Base-by-base conservation (phyloP, 2,329 filamentous ascomycete genomes). In the Pyrenophora seminiperda region DNA sequence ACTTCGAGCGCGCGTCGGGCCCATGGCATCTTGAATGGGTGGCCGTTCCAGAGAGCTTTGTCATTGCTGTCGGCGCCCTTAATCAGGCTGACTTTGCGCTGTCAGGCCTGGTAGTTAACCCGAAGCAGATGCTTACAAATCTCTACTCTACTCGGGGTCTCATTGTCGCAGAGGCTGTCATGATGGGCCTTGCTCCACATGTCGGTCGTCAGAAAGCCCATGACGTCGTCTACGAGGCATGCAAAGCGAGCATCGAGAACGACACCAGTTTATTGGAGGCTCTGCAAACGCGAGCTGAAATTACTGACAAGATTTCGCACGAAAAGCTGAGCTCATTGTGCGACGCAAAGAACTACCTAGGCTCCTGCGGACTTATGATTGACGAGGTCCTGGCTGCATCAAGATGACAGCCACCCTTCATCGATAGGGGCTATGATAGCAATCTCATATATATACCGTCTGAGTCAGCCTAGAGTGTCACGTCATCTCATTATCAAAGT, bases 11-110 rank as follows among this genome's bases (percentile, higher is more conserved):
- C 1, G 81, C 81, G 1, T 81, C 78, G 7, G 81, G 82, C 0
- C 81, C 81, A 0, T 84, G 81, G 82, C 81, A 84, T 66, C 66
- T 84, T 6, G 81, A 84, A 56, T 84, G 81, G 81, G 76, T 79
- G 3, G 80, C 81, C 7, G 65, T 84, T 0, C 81, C 81, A 0
- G 76, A 80, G 45, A 78, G 76, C 34, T 84, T 83, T 51, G 77
- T 83, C 5, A 70, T 81, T 22, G 77, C 76, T 2, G 77, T 81
- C 1, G 81, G 81, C 0, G 76, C 81, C 0, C 66, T 84, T 11
- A 71, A 78, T 41, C 82, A 84, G 65, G 79, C 80, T 1, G 75
- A 79, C 31, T 83, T 83, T 56, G 80, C 78, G 0, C 67, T 83
- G 1, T 71, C 73, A 0, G 81, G 80, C 0, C 71, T 84, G 0